Conservation (phyloP, 1,139 yeast genomes). For the Suhomyces taliae region DNA sequence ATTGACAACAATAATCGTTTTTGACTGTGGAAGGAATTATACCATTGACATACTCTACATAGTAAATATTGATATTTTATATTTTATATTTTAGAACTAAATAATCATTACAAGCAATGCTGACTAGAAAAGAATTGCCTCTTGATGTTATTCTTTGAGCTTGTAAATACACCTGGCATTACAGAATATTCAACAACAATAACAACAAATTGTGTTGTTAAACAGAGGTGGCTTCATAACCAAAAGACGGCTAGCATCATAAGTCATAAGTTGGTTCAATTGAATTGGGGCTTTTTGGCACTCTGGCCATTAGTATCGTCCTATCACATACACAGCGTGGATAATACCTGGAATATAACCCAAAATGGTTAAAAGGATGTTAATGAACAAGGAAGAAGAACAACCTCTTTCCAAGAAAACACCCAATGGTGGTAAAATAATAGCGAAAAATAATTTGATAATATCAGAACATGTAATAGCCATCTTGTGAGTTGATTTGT, state of each 20-base stretch:
- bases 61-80: too few species aligned
- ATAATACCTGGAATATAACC: slow-evolving; percentile 69
- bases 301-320: slow-evolving; percentile 25
- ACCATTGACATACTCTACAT: too few species aligned
- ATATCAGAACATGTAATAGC: slow-evolving; percentile 57
- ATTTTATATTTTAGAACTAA: too few species aligned
- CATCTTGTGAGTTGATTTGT: slow-evolving; percentile 31
- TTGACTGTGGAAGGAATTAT: too few species aligned
- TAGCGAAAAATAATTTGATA: slow-evolving; percentile 59
- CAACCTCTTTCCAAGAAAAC: slow-evolving; percentile 73
- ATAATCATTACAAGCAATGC: too few species aligned
- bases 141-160: too few species aligned
- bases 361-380: slow-evolving; percentile 57
- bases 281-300: background rate
- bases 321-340: slow-evolving; percentile 61
- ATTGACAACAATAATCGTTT: too few species aligned
- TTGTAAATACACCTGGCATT: too few species aligned
- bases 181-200: too few species aligned
- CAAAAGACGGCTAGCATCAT: background rate
- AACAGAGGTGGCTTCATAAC: background rate
- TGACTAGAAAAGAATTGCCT: too few species aligned
- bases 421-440: slow-evolving; percentile 72
- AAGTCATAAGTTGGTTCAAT: too few species aligned
- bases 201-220: too few species aligned
- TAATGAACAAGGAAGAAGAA: slow-evolving; percentile 53